Conservation (phyloP, 2,329 filamentous ascomycete species). For the Fusarium sp. region DNA sequence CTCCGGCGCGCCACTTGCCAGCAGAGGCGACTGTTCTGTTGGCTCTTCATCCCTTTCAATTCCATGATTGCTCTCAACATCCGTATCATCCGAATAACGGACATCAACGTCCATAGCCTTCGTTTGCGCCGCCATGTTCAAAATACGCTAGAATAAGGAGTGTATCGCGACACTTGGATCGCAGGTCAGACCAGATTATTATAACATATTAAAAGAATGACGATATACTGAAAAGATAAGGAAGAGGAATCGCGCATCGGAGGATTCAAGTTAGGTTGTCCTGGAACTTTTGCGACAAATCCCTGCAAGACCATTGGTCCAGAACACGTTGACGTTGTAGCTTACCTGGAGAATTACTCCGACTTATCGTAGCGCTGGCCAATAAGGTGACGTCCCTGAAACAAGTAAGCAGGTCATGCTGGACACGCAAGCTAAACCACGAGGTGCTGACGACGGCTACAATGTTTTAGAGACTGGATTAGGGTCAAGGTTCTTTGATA, state of each 20-base stretch:
- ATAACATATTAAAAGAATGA: conserved; percentile 18
- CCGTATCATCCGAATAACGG: not conserved
- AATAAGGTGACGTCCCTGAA: not conserved
- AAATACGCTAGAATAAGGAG: not conserved
- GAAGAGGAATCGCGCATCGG: not conserved
- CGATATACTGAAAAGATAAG: not conserved
- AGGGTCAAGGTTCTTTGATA: not conserved
- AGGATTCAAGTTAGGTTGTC: conserved; percentile 18
- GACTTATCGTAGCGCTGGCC: conserved; percentile 9
- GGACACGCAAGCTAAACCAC: conserved; percentile 24
- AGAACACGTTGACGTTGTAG: conserved; percentile 24
- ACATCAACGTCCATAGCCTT: not conserved
- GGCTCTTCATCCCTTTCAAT: not conserved
- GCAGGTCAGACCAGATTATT: not conserved
- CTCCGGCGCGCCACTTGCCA: conserved; percentile 35
- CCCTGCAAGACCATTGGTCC: conserved; percentile 12
- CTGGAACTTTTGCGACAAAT: conserved; percentile 34
- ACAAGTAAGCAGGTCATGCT: not conserved
- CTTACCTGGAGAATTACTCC: conserved; percentile 18
- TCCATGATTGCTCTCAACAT: conserved; percentile 25
- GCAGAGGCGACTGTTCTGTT: conserved; percentile 41
- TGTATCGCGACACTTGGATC: not conserved
- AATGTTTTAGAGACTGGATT: not conserved
- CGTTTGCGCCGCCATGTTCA: conserved; percentile 9
- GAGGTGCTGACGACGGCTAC: conserved; percentile 18